Conservation (phyloP, 768 basidiomycete genomes). For the Kondoa subrosea region DNA sequence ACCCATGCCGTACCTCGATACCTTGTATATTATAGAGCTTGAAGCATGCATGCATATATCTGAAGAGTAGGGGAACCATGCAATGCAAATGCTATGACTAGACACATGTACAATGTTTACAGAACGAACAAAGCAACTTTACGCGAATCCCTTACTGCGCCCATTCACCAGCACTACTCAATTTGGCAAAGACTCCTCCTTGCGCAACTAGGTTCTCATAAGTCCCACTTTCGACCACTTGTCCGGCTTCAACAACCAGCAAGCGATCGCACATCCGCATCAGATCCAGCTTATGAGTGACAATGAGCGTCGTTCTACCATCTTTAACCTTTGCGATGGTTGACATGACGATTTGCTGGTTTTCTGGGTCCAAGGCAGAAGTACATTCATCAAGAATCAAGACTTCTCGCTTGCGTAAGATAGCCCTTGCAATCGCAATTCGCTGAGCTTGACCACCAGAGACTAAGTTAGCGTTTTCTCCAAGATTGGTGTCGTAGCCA, state of each 20-base stretch:
- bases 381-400: slow-evolving; percentile 90
- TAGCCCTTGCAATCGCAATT: slow-evolving; percentile 73
- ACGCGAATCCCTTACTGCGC: too few relatives aligned
- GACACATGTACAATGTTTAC: too few relatives aligned
- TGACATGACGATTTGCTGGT: slow-evolving; percentile 65
- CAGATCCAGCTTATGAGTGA: slow-evolving; percentile 77
- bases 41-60: too few relatives aligned
- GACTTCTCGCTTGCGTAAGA: slow-evolving; percentile 55
- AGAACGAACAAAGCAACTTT: too few relatives aligned
- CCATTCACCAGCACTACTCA: slow-evolving; percentile 15
- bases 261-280: slow-evolving; percentile 89
- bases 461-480: slow-evolving; percentile 78
- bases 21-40: too few relatives aligned
- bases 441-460: slow-evolving; percentile 93
- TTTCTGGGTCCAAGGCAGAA: slow-evolving; percentile 69
- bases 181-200: slow-evolving; percentile 12
- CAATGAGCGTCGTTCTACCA: slow-evolving; percentile 70
- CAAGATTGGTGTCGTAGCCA: slow-evolving; percentile 72
- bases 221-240: slow-evolving; percentile 36
- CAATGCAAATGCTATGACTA: too few relatives aligned
- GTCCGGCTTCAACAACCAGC: slow-evolving; percentile 60
- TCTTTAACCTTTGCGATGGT: slow-evolving; percentile 49
- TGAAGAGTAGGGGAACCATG: too few relatives aligned
- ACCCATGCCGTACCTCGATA: too few relatives aligned
- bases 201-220: slow-evolving; percentile 12